Percentiles rank a stretch among this genome's conserved stretches.
These are phyloP conservation scores for Hymenoscyphus linearis DNA, from an alignment of 2,329 filamentous ascomycete genomes.

Conservation along the genomic window DNA sequence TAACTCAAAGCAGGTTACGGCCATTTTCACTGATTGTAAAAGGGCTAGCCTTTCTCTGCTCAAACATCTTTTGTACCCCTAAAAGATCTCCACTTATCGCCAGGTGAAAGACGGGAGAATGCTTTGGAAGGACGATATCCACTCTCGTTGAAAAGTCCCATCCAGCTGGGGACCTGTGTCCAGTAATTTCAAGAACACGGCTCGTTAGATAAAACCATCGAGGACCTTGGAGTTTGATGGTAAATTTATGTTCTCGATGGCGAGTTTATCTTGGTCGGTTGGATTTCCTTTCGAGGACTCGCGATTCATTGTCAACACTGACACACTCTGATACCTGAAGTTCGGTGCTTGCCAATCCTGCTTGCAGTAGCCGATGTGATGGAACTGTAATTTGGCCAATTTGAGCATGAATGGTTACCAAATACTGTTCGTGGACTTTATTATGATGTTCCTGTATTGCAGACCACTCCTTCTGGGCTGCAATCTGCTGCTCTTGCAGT, in stretches of 20 bases:
- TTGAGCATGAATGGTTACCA: neutral
- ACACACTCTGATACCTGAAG: neutral
- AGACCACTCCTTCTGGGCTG: no score
- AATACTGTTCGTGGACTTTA: neutral
- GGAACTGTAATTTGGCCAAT: neutral
- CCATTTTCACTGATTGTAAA: neutral
- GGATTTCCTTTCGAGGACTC: neutral
- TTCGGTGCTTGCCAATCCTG: neutral
- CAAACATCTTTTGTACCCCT: neutral
- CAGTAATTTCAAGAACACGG: neutral
- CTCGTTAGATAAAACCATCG: neutral
- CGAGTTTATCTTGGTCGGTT: neutral
- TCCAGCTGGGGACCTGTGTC: neutral
- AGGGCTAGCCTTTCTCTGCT: neutral
- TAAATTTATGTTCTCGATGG: neutral
- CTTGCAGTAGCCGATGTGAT: neutral
- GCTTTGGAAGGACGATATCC: neutral
- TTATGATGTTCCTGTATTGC: constrained; percentile 1
- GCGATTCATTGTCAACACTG: neutral
- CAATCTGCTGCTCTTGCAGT: neutral
- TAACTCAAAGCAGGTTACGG: neutral
- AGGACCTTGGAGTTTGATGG: neutral
- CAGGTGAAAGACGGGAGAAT: neutral
- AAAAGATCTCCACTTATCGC: neutral
- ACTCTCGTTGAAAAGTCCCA: constrained; percentile 5